These are phyloP conservation scores for Tylopilus sp. DNA, from an alignment of 1,284 basidiomycete species.

Conservation along the genomic window DNA sequence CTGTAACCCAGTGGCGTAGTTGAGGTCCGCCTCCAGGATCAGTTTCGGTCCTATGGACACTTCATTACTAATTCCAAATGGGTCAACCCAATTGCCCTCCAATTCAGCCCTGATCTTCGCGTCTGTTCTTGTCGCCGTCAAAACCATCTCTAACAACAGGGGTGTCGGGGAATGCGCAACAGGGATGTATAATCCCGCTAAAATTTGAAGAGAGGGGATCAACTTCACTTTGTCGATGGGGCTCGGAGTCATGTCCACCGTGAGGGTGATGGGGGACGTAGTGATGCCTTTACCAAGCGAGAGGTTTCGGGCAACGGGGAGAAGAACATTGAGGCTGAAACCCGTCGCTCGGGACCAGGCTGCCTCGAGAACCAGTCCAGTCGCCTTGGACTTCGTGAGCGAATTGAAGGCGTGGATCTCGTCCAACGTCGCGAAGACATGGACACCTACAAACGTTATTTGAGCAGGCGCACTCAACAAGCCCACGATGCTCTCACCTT, in stretches of 20 bases:
- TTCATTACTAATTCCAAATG: constrained; percentile 6
- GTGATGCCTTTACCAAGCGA: constrained; percentile 7
- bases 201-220: constrained; percentile 5
- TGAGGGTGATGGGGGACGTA: not conserved
- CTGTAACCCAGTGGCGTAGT: constrained; percentile 5
- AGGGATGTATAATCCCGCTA: constrained; percentile 6
- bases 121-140: constrained; percentile 1
- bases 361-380: constrained; percentile 8
- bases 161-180: constrained; percentile 1
- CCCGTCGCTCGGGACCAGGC: constrained; percentile 4
- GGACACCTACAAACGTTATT: not conserved
- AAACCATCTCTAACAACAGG: constrained; percentile 6
- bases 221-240: not conserved
- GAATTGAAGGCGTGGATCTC: constrained; percentile 7
- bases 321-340: constrained; percentile 4
- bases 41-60: constrained; percentile 3
- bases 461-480: not conserved
- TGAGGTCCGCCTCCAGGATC: not conserved
- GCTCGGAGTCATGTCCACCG: constrained; percentile 5
- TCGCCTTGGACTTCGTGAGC: constrained; percentile 2
- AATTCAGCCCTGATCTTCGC: constrained; percentile 1
- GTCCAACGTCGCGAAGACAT: constrained; percentile 8
- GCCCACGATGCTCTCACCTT: not conserved
- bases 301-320: constrained; percentile 10
- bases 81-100: constrained; percentile 6